Base-by-base conservation (phyloP, 164 flowering plant genomes). In the Saururus chinensis region DNA sequence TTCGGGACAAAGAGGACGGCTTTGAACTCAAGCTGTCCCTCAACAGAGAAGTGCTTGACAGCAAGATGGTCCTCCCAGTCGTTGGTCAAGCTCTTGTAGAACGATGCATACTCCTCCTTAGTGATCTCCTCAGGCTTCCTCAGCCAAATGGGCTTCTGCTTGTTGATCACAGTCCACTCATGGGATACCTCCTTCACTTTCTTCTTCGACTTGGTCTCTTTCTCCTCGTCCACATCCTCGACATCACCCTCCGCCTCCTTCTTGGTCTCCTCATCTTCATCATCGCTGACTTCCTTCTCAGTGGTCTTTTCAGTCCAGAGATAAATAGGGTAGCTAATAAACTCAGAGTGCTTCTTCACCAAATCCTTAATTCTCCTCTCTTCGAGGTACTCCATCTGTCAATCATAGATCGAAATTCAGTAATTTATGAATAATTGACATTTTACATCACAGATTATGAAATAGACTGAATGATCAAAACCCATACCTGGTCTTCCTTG, bases 81-180 rank as follows among this genome's bases (percentile, higher is more conserved):
- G 45, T 66, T 72, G 63, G 77, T 74, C 0, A 74, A 60, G 40
- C 72, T 68, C 72, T 74, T 74, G 70, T 74, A 74, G 56, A 74
- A 74, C 1, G 77, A 57, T 7, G 77, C 72, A 59, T 74, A 74
- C 53, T 74, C 77, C 48, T 74, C 77, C 70, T 74, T 74, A 5
- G 75, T 69, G 21, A 75, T 75, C 67, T 75, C 78, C 60, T 75
- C 75, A 1, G 78, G 73, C 75, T 75, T 75, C 61, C 78, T 66
- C 75, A 75, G 60, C 78, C 78, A 75, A 60, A 75, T 75, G n/a
- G 75, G 78, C 55, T 75, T 75, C 61, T 75, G 78, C 71, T 75
- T 75, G 75, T 75, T 75, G 24, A 72, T 57, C 57, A 75, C 23
- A 10, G 70, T 20, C 78, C 78, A 75, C 59, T 71, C 78, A 53